A percentile compares a stretch with the other conserved stretches of the same genome.
These are phyloP conservation scores for Fonsecaea pedrosoi DNA, from an alignment of 2,329 filamentous ascomycete species.

Conservation along the genomic window DNA sequence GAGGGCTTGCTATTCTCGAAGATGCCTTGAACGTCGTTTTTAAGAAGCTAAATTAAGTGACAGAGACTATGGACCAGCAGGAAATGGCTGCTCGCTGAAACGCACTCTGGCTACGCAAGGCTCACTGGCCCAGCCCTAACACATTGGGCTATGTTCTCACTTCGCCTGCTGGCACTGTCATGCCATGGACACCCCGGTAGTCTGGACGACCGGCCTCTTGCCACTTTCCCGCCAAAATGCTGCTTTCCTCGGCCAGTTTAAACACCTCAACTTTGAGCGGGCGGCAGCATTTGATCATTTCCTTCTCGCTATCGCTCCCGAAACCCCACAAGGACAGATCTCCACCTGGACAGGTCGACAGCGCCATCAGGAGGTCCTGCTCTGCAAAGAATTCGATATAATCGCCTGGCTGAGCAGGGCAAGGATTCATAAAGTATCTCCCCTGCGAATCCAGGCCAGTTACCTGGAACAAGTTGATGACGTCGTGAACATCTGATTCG, in stretches of 20 bases:
- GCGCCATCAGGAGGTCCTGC: slow-evolving; percentile 71
- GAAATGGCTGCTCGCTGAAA: slow-evolving; percentile 47
- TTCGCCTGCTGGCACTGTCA: slow-evolving; percentile 57
- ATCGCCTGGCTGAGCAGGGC: slow-evolving; percentile 54
- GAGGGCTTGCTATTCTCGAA: slow-evolving; percentile 77
- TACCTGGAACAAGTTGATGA: slow-evolving; percentile 85
- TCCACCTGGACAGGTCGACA: slow-evolving; percentile 76
- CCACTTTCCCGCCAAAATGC: slow-evolving; percentile 65
- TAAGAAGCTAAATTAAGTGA: slow-evolving; percentile 47
- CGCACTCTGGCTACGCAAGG: neutral
- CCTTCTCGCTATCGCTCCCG: slow-evolving; percentile 62
- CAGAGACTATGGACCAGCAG: slow-evolving; percentile 53
- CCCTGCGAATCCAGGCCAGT: slow-evolving; percentile 76
- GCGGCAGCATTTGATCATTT: slow-evolving; percentile 75
- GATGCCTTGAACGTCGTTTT: slow-evolving; percentile 67
- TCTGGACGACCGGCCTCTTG: slow-evolving; percentile 63
- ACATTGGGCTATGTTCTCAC: slow-evolving; percentile 23
- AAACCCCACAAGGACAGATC: slow-evolving; percentile 85
- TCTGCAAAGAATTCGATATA: slow-evolving; percentile 81
- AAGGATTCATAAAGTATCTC: slow-evolving; percentile 73
- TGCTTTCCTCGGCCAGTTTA: slow-evolving; percentile 59
- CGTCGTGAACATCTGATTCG: slow-evolving; percentile 81
- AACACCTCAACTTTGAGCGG: slow-evolving; percentile 78
- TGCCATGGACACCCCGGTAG: slow-evolving; percentile 72
- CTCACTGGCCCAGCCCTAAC: neutral